Base-by-base conservation (phyloP, 345 rosid species). In the Brassica incana region DNA sequence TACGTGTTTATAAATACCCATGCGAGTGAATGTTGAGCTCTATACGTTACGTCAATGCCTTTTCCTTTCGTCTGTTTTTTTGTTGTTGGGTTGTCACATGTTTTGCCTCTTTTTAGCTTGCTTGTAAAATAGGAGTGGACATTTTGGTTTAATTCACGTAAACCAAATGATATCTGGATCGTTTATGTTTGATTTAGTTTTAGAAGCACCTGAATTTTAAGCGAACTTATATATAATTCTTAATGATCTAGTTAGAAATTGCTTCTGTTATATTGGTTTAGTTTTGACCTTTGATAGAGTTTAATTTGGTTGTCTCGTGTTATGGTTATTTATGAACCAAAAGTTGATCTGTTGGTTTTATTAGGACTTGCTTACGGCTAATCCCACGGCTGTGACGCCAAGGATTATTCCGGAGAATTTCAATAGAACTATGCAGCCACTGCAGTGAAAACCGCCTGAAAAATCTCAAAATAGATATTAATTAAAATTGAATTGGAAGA, bases 21-120 rank as follows among this genome's bases (percentile, higher is more conserved):
- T 71, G 81, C 76, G 32, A 52, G 58, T 70, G 56, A 77, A 30
- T 29, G n/a, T 71, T 71, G 71, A 71, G 70, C 71, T 71, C 71
- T 52, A n/a, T 52, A 78, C 76, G 71, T n/a, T 30, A 78, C 60
- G 72, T 25, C 69, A 52, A 71, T 27, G 38, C 65, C 58, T 71
- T 58, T 16, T 76, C 25, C 11, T 40, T 56, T 32, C 12, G 16
- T 15, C 30, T 25, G 6, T 23, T n/a, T 54, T 14, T 12, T 73
- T 54, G 2, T 35, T 23, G 27, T 54, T 68, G 30, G 67, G 14
- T 63, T 70, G 33, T 56, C 80, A 77, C 76, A 63, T 63, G 25
- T 70, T 48, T 48, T 7, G 48, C 73, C 70, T 33, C 43, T 67
- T 11, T 25, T 65, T 75, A 5, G 62, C 15, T 68, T 76, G 12